A percentile compares a stretch with the other conserved stretches of the same genome.
Conservation (phyloP, 208 protist species). For the Strigomonas galati region DNA sequence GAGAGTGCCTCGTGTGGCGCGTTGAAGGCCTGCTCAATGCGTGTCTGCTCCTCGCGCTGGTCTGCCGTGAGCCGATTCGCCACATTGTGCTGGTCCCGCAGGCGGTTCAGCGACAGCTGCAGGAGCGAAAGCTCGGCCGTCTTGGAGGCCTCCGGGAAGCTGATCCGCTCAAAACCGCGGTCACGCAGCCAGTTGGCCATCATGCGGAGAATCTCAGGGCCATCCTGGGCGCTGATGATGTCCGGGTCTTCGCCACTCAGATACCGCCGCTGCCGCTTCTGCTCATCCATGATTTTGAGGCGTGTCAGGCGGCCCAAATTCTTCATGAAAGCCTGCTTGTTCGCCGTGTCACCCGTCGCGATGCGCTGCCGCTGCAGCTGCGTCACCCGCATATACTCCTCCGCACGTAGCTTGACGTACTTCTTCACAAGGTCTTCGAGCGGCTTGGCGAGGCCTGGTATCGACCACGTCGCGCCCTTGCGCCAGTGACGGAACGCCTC, state of each 20-base stretch:
- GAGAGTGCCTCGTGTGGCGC: conserved; percentile 99
- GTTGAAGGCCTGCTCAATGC: conserved; percentile 99
- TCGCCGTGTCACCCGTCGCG: conserved; percentile 97
- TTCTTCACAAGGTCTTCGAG: conserved; percentile 99
- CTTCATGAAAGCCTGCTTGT: conserved; percentile 99
- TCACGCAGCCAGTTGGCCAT: conserved; percentile 99
- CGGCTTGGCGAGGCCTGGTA: conserved; percentile 97
- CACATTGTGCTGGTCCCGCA: conserved; percentile 99
- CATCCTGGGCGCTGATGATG: conserved; percentile 92
- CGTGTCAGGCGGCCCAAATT: conserved; percentile 99
- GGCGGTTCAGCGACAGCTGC: conserved; percentile 98
- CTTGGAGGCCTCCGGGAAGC: conserved; percentile 99
- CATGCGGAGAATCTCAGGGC: conserved; percentile 99
- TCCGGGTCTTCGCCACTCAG: conserved; percentile 96
- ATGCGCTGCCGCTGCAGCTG: conserved; percentile 99
- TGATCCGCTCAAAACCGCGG: conserved; percentile 99
- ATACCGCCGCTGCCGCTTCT: conserved; percentile 98
- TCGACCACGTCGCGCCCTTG: conserved; percentile 99
- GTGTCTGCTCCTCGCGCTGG: conserved; percentile 99
- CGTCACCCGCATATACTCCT: conserved; percentile 99
- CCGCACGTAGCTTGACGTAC: conserved; percentile 99
- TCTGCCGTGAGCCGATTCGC: conserved; percentile 97
- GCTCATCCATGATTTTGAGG: conserved; percentile 99
- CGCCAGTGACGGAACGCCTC: conserved; percentile 99
- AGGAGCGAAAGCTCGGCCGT: conserved; percentile 99